phyloP scores from a whole-genome alignment of 495 filamentous ascomycete genomes.

The Sporormia fimetaria region DNA sequence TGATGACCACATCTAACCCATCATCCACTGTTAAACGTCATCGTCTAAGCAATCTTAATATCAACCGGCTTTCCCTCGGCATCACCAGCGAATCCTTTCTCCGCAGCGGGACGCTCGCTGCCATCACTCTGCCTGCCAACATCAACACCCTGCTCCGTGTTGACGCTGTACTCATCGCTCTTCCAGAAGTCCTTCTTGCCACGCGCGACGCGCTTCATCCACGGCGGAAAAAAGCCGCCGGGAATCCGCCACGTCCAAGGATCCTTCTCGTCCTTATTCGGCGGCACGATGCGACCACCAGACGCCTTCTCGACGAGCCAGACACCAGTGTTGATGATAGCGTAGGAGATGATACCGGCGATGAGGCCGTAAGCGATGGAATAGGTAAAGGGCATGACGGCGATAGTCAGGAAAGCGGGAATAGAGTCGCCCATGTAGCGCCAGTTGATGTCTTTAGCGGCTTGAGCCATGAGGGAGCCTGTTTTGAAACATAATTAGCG shows the following conservation, averaged over 20 bases:
- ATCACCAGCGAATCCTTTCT: too few species aligned
- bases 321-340: conserved; percentile 51
- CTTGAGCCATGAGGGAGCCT: conserved; percentile 66
- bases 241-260: conserved; percentile 58
- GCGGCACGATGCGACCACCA: conserved; percentile 56
- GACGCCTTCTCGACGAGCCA: conserved; percentile 54
- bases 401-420: conserved; percentile 69
- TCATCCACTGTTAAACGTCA: too few species aligned
- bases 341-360: conserved; percentile 65
- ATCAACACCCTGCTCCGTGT: too few species aligned
- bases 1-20: too few species aligned
- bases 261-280: conserved; percentile 61
- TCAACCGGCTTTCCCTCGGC: too few species aligned
- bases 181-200: conserved; percentile 61
- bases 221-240: conserved; percentile 58
- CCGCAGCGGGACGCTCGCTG: too few species aligned
- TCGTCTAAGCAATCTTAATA: too few species aligned
- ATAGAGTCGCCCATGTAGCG: conserved; percentile 64
- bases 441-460: conserved; percentile 75
- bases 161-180: conserved; percentile 7
- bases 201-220: conserved; percentile 47
- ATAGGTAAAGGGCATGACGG: conserved; percentile 79
- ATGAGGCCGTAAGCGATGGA: conserved; percentile 71
- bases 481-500: background rate
- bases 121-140: background rate